Evolutionary conservation across 148 eudicot genomes (phyloP).

Genomic region (Cornus florida): DNA sequence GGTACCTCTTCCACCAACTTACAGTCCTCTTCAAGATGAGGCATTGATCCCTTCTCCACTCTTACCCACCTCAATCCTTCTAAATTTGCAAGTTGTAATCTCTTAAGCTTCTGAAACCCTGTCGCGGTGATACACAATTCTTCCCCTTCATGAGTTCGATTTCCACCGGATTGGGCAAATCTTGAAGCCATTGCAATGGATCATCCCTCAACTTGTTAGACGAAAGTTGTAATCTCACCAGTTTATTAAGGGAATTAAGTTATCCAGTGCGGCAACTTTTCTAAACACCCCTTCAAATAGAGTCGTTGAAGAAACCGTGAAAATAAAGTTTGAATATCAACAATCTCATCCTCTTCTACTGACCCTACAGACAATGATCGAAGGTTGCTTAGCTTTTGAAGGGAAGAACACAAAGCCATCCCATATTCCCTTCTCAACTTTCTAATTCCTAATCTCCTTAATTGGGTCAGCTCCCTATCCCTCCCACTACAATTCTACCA

Average conservation of each 20-base stretch:
- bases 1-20: not conserved
- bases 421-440: not conserved
- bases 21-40: not conserved
- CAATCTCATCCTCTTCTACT: not conserved
- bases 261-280: not conserved
- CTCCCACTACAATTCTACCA: too few relatives aligned
- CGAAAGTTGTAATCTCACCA: not conserved
- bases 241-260: not conserved
- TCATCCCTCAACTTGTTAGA: not conserved
- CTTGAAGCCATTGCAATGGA: not conserved
- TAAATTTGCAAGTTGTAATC: not conserved
- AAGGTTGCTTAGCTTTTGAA: not conserved
- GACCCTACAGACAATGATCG: not conserved
- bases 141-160: not conserved
- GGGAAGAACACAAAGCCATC: not conserved
- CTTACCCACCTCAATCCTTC: not conserved
- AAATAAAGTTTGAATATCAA: not conserved
- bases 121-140: not conserved
- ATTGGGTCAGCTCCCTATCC: not conserved
- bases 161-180: not conserved
- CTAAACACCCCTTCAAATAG: not conserved
- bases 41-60: not conserved
- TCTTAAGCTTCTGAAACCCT: not conserved
- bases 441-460: not conserved
- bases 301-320: not conserved